Conservation (phyloP, 2,329 filamentous ascomycete species). For the Mollisiaceae sp. region DNA sequence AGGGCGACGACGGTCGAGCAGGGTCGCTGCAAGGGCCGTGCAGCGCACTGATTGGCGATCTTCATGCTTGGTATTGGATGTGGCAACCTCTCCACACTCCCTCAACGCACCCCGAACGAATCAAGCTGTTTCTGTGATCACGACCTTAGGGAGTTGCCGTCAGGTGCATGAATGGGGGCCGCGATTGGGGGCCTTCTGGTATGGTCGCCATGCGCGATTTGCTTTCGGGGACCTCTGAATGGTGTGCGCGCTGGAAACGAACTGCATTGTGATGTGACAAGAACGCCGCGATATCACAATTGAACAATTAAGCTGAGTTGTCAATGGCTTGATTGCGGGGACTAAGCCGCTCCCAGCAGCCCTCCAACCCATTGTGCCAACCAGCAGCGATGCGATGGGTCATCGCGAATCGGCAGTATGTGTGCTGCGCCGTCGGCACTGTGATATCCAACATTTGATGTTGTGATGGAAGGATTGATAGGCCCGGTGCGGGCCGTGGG, state of each 20-base stretch:
- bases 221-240: background rate
- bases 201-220: background rate
- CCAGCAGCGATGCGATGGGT: background rate
- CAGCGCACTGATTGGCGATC: conserved; percentile 10
- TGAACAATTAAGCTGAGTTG: background rate
- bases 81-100: conserved; percentile 8
- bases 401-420: conserved; percentile 9
- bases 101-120: background rate
- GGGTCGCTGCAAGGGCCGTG: conserved; percentile 5
- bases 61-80: conserved; percentile 3
- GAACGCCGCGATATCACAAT: background rate
- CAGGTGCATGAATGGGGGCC: conserved; percentile 1
- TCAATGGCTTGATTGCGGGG: conserved; percentile 11
- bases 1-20: background rate
- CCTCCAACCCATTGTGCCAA: background rate
- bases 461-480: background rate
- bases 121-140: conserved; percentile 3
- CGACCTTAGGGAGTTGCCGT: background rate
- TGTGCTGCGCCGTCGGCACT: conserved; percentile 7
- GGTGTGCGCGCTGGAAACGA: background rate
- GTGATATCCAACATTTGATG: conserved; percentile 8
- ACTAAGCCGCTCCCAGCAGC: too few relatives aligned
- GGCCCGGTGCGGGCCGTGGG: conserved; percentile 10
- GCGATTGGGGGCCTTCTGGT: background rate
- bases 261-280: conserved; percentile 8